These are phyloP conservation scores for Bretziella fagacearum DNA, from an alignment of 2,329 filamentous ascomycete species.

Conservation along the genomic window DNA sequence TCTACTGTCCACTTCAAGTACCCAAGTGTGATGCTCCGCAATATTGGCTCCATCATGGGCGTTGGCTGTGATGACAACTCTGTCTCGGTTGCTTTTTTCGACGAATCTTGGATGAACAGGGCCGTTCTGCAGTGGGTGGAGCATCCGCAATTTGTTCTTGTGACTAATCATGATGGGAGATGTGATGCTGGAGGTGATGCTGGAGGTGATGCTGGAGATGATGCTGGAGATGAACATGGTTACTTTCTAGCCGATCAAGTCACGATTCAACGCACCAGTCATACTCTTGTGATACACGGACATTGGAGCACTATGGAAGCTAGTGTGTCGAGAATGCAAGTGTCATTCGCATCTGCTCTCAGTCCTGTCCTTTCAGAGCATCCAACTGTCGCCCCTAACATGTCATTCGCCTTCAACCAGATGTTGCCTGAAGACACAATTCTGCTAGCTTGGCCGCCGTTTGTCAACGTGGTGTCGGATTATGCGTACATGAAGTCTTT, in stretches of 20 bases:
- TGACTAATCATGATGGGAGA: slow-evolving; percentile 4
- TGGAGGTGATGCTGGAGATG: too few species aligned
- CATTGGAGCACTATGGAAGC: neutral
- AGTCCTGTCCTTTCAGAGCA: neutral
- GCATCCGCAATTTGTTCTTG: neutral
- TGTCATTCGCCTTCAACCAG: slow-evolving; percentile 2
- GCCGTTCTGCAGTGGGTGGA: neutral
- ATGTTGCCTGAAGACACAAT: slow-evolving; percentile 7
- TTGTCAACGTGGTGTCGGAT: slow-evolving; percentile 8
- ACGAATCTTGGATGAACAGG: neutral
- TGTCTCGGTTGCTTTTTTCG: neutral
- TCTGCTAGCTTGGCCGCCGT: slow-evolving; percentile 4
- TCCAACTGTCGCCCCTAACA: slow-evolving; percentile 3
- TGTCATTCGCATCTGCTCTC: slow-evolving; percentile 6
- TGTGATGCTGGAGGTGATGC: too few species aligned
- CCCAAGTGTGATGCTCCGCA: slow-evolving; percentile 6
- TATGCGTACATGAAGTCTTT: slow-evolving; percentile 7
- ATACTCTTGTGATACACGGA: neutral
- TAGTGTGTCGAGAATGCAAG: neutral
- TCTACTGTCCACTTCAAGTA: slow-evolving; percentile 8
- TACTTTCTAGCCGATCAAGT: slow-evolving; percentile 6
- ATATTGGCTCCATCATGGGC: neutral
- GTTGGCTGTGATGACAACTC: neutral
- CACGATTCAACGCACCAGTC: neutral
- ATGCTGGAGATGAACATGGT: neutral